Evolutionary conservation across 495 filamentous ascomycete genomes (phyloP), one percentile per base, ranked within the genome.

Genomic region (Talaromyces wortmannii): DNA sequence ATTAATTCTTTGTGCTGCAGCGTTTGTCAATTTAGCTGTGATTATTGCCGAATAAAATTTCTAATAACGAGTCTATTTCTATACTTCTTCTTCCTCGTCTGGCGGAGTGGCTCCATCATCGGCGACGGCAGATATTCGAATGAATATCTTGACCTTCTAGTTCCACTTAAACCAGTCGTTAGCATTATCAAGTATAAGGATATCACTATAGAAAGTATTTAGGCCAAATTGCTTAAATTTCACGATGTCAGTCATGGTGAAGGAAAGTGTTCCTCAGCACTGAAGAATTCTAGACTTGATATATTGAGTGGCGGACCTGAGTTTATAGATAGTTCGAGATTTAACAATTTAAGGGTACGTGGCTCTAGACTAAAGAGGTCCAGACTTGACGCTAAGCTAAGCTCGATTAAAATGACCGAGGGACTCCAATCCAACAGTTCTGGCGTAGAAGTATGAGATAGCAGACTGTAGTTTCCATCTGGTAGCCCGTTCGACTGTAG

Each of bases 41-140:
- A 57, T 57, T 48, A 57, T 57, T 45, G 55, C 55, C 36, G 55
- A 57, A 23, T 57, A 57, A 45, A 57, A 57, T 16, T 51, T 57
- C 46, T 57, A 40, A 33, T 49, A 48, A 18, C 31, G 48, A 47
- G 23, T 45, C 55, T 48, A 57, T 57, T 57, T 48, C 48, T 45
- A 48, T 45, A 40, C 48, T 57, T 31, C 55, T 36, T 57, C 53
- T 42, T 55, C 45, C 33, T 36, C 33, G 6, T 36, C 33, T 36
- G 33, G 33, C 33, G 12, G 33, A 36, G 33, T 36, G 6, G 33
- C 33, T 36, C 33, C 33, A 36, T 36, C 16, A 29, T 50, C 36
- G 18, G 53, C 45, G 12, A 55, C 53, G 18, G 45, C 29, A 48
- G 53, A 55, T 55, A 55, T 55, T 46, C 45, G 53, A 48, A 55